phyloP scores from a whole-genome alignment of 345 rosid genomes.

The Euclidium syriacum region DNA sequence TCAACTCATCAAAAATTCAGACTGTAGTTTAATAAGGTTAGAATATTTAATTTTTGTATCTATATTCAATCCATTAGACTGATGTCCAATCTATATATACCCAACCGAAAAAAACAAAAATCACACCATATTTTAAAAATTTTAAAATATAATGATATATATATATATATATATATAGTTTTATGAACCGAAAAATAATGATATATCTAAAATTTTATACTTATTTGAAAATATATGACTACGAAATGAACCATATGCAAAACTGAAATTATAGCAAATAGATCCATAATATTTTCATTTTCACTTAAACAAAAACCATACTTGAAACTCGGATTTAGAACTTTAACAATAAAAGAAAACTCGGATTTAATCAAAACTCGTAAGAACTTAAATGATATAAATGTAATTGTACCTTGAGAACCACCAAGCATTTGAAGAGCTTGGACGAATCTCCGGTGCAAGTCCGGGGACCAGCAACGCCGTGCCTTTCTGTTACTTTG shows the following conservation, averaged over 20 bases:
- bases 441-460: conserved; percentile 90
- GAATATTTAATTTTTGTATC: neutral
- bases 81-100: neutral
- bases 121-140: too few species aligned
- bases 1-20: neutral
- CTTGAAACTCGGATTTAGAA: neutral
- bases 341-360: too few species aligned
- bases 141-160: too few species aligned
- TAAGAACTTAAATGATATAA: too few species aligned
- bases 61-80: neutral
- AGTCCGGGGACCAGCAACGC: conserved; percentile 98
- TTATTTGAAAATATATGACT: neutral
- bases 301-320: neutral
- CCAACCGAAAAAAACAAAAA: neutral
- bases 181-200: neutral
- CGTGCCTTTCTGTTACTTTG: conserved; percentile 88
- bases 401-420: conserved; percentile 77
- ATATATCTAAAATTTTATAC: neutral
- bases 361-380: too few species aligned
- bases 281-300: neutral
- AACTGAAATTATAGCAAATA: neutral
- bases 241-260: neutral
- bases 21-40: too few species aligned
- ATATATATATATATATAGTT: too few species aligned
- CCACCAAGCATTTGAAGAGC: conserved; percentile 99